Percentiles rank a stretch among this genome's conserved stretches.
Conservation (phyloP, 176 grass and related monocot species). For the Oryza nivara region DNA sequence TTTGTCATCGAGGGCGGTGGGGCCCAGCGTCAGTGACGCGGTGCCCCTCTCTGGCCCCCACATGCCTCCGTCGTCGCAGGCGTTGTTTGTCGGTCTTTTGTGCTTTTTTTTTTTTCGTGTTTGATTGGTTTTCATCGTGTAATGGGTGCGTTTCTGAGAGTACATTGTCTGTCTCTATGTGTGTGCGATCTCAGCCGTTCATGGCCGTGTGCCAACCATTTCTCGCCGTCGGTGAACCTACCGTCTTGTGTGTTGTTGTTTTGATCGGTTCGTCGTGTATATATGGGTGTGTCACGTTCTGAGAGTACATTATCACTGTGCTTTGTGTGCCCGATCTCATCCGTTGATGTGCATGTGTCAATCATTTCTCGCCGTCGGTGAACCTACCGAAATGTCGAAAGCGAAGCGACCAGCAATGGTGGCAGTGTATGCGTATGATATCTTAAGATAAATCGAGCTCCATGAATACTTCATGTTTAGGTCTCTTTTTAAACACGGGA, state of each 20-base stretch:
- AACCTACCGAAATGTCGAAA: too few species aligned
- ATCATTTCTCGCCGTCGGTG: background rate
- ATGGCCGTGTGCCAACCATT: background rate
- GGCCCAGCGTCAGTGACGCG: constrained; percentile 32
- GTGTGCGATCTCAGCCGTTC: background rate
- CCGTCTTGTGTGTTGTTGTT: too few species aligned
- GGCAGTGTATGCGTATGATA: too few species aligned
- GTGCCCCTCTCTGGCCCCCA: background rate
- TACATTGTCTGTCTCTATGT: background rate
- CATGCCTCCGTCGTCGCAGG: background rate
- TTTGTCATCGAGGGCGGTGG: background rate
- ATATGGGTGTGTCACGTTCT: too few species aligned
- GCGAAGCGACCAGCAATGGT: too few species aligned
- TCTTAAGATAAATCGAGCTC: too few species aligned
- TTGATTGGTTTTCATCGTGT: constrained; percentile 6
- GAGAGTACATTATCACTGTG: background rate
- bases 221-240: background rate
- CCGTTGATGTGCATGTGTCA: background rate
- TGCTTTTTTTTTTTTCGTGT: background rate
- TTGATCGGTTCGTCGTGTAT: too few species aligned
- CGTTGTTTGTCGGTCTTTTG: background rate
- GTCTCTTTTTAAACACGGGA: too few species aligned
- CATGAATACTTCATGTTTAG: too few species aligned
- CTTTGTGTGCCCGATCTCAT: background rate
- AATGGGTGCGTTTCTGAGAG: background rate